Evolutionary conservation across 768 basidiomycete species (phyloP), one percentile per base, ranked within the genome.

Genomic region (Termitomyces sp.): DNA sequence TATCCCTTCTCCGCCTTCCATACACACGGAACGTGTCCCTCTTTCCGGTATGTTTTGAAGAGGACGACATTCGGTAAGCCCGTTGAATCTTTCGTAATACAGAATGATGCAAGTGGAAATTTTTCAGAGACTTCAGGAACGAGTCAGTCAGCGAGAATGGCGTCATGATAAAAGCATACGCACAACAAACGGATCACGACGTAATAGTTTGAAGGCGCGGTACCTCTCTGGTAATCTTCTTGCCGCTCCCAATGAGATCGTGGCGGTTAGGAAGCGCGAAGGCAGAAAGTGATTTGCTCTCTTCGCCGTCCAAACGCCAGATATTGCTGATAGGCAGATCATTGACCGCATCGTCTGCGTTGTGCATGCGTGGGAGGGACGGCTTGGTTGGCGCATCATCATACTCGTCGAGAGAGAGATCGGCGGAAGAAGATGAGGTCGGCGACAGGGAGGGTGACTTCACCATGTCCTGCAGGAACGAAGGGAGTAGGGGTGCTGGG

Each of bases 391-490:
- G 47, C 17, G 69, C 54, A 15, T 78, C 78, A 19, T 81, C 75
- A 46, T 74, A 75, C 50, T 87, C 86, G 58, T 87, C 86, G 17
- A 82, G 71, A 3, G 84, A 84, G 43, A 87, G 67, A 55, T 87
- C 87, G 4, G 84, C 79, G 1, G 85, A 86, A 6, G 83, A 85
- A 9, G 85, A 78, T 15, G 83, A 84, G 5, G 84, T 77, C 19
- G 86, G 81, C 5, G 87, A 86, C 48, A 81, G 68, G 10, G 83
- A 78, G n/a, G 85, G 85, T 0, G 84, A 82, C 64, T 84, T 81
- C 19, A 89, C 80, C 23, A 88, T 84, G 60, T 89, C 86, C 64
- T 88, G 85, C 60, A 91, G 68, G 73, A 89, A 91, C 8, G 88
- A 83, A 3, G 89, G 89, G n/a, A 91, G 75, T 41, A 90, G 76